phyloP scores from a whole-genome alignment of 164 flowering plant species.

The Umbilicus rupestris region DNA sequence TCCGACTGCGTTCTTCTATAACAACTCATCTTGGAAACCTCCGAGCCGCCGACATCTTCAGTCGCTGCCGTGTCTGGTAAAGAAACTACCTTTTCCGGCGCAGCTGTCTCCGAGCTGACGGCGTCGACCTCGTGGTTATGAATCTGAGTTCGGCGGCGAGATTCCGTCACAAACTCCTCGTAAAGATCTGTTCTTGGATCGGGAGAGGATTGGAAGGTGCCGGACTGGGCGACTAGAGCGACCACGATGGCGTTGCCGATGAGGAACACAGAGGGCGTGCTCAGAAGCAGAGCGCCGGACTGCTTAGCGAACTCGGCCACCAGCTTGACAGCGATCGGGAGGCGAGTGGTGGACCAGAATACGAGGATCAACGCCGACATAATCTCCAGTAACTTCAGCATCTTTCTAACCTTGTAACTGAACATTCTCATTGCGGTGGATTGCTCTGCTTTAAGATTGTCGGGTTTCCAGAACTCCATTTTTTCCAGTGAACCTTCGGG shows the following conservation, averaged over 20 bases:
- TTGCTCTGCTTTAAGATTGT: neutral
- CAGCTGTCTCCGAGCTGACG: too few relatives aligned
- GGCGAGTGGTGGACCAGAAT: slow-evolving; percentile 15
- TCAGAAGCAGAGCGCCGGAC: slow-evolving; percentile 12
- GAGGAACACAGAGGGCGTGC: slow-evolving; percentile 25
- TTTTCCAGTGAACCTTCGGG: neutral
- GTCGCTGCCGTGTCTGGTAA: neutral
- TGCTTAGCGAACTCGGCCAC: slow-evolving; percentile 8
- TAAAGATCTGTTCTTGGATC: neutral
- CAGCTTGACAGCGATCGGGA: slow-evolving; percentile 14
- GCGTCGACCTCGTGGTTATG: too few relatives aligned
- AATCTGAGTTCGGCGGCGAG: neutral
- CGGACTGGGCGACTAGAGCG: slow-evolving; percentile 20
- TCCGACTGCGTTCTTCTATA: neutral
- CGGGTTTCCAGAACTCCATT: slow-evolving; percentile 5
- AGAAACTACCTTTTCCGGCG: neutral
- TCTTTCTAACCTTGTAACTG: slow-evolving; percentile 13
- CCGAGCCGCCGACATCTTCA: neutral
- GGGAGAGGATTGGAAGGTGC: neutral
- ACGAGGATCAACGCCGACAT: slow-evolving; percentile 16
- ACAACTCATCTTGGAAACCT: neutral
- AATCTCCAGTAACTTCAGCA: slow-evolving; percentile 16
- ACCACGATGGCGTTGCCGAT: slow-evolving; percentile 31
- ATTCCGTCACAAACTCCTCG: slow-evolving; percentile 14
- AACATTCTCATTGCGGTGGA: neutral